Conservation (phyloP, 768 basidiomycete genomes). For the Rhizopogon rudus region DNA sequence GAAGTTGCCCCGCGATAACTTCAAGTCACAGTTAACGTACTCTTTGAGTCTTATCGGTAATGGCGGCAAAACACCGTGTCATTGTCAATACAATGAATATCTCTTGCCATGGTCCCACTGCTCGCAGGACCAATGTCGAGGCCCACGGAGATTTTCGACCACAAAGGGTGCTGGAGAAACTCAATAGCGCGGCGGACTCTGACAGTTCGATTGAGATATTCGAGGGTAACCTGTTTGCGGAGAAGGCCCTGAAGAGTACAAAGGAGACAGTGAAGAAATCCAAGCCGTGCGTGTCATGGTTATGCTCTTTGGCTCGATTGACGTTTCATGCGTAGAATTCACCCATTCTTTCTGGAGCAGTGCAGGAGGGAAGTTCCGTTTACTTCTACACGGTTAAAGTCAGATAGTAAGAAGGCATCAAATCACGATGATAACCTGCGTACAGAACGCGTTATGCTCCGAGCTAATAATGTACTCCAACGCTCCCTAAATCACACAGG, state of each 20-base stretch:
- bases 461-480: not conserved
- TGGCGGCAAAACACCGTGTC: not conserved
- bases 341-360: conserved; percentile 12
- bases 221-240: conserved; percentile 13
- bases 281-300: conserved; percentile 1
- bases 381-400: not conserved
- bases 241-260: conserved; percentile 10
- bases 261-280: conserved; percentile 12
- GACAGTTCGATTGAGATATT: conserved; percentile 29
- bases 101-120: not conserved
- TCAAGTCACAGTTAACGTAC: not conserved
- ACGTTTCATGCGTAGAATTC: conserved; percentile 9
- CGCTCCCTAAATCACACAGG: not conserved
- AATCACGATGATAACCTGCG: not conserved
- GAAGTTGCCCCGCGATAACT: not conserved
- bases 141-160: not conserved
- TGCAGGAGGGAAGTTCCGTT: not conserved
- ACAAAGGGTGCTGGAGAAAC: not conserved
- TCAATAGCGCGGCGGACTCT: conserved; percentile 13
- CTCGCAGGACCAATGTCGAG: not conserved
- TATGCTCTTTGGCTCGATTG: conserved; percentile 2
- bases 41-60: not conserved
- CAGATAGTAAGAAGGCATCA: not conserved
- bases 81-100: not conserved
- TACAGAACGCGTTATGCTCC: not conserved